Percentiles rank a stretch among this genome's conserved stretches.
Evolutionary conservation across 176 grass and related monocot genomes (phyloP).

Genomic region (Triticum monococcum): DNA sequence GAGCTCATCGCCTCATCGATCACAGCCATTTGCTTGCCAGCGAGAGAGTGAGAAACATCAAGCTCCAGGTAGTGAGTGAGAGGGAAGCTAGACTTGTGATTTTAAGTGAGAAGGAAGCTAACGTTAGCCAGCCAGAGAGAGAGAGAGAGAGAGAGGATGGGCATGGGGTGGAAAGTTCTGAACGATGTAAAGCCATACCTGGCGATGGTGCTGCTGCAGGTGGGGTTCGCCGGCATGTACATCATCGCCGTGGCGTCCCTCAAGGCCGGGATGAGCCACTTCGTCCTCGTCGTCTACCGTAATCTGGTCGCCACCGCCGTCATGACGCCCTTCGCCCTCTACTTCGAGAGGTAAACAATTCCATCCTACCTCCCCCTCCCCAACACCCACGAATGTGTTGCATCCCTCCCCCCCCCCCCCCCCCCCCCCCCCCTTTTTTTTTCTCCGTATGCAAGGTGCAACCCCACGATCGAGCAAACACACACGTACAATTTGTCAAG

Average conservation of each 20-base stretch:
- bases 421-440: too few species aligned
- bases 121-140: not conserved
- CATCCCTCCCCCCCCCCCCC: not conserved
- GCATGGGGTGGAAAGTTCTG: constrained; percentile 34
- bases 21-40: constrained; percentile 1
- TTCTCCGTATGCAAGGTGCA: not conserved
- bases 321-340: constrained; percentile 83
- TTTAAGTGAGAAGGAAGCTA: not conserved
- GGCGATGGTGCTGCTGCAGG: constrained; percentile 82
- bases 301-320: constrained; percentile 61
- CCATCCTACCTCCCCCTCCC: too few species aligned
- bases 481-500: not conserved
- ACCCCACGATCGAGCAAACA: not conserved
- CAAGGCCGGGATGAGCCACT: constrained; percentile 89
- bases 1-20: constrained; percentile 46
- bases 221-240: constrained; percentile 90
- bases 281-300: constrained; percentile 86
- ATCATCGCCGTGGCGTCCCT: constrained; percentile 62
- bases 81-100: not conserved
- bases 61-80: not conserved
- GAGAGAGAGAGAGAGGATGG: constrained; percentile 25
- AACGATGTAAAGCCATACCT: constrained; percentile 71
- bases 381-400: too few species aligned
- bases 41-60: not conserved
- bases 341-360: constrained; percentile 59